phyloP scores from a whole-genome alignment of 805 yeast genomes.

The Candida yuanshanica region DNA sequence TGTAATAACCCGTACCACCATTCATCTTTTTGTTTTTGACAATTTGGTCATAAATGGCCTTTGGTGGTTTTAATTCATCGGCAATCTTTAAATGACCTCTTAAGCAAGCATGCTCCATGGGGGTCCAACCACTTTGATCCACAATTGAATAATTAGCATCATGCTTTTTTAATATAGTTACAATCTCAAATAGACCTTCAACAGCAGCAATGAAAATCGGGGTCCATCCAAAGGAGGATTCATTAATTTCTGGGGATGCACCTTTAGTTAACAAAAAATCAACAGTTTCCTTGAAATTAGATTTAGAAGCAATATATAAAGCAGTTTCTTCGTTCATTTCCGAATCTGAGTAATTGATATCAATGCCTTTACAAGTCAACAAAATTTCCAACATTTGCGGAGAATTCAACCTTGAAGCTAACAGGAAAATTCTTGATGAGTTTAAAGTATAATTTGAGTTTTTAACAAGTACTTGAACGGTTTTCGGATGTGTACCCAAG shows the following conservation, averaged over 20 bases:
- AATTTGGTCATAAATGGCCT: constrained; percentile 31
- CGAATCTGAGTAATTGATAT: constrained; percentile 55
- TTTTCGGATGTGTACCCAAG: constrained; percentile 74
- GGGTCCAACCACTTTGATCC: constrained; percentile 93
- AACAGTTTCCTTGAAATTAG: constrained; percentile 49
- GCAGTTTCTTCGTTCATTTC: constrained; percentile 67
- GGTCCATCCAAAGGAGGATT: constrained; percentile 85
- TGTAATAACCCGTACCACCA: constrained; percentile 1
- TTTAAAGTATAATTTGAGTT: constrained; percentile 37
- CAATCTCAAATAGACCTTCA: constrained; percentile 65
- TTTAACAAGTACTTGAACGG: constrained; percentile 54
- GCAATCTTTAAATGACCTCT: constrained; percentile 80
- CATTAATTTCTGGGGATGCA: constrained; percentile 75
- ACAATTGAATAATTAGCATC: constrained; percentile 50
- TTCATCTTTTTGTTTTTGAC: constrained; percentile 3
- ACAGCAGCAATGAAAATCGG: constrained; percentile 88
- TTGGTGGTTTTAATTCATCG: constrained; percentile 46
- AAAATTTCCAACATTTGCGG: constrained; percentile 50
- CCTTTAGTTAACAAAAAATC: constrained; percentile 46
- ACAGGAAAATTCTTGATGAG: constrained; percentile 52
- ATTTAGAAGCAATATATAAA: constrained; percentile 71
- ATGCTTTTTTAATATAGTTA: constrained; percentile 43
- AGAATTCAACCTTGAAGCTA: constrained; percentile 57
- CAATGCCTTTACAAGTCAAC: constrained; percentile 50
- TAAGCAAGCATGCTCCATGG: constrained; percentile 93